Base-by-base conservation (phyloP, 1,139 yeast species). In the Zygosaccharomyces sapae region DNA sequence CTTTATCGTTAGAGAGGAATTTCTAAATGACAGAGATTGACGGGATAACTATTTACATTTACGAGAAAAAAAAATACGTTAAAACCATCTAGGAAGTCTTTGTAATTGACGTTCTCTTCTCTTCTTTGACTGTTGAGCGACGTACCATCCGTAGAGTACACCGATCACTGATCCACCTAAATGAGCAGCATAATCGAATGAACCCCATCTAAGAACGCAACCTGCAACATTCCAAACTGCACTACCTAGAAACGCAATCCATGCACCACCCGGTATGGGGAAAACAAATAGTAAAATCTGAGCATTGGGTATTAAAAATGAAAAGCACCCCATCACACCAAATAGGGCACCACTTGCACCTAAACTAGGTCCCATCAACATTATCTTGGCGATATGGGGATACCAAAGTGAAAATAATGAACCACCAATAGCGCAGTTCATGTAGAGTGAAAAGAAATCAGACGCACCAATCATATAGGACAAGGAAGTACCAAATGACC, bases 331-430 rank as follows among this genome's bases (percentile, higher is more conserved):
- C 62, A 89, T 80, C 1, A 87, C 80, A 46, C 89, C 81, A 64
- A 88, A 87, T 27, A 90, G 76, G 0, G 97, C 96, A 43, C 97
- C 97, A 3, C 95, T 84, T 1, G 97, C 97, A 45, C 97, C 97
- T 48, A 90, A 70, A 43, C 95, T 84, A 2, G 81, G 76, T 3
- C 83, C 80, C 41, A 80, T 75, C 34, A 77, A 65, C 5, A 80
- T 71, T 8, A 78, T 55, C 37, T 66, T 64, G 40, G 75, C 64
- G 12, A 88, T 50, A 5, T 75, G 71, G 1, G 96, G 95, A 48
- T 83, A 73, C 42, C 81, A 74, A 38, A 89, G 63, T 1, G 96
- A 86, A 10, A 82, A 76, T 51, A 88, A 74, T 0, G 96, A 86
- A 1, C 95, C 79, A 18, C 85, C 70, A 16, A 85, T 86, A 1